Evolutionary conservation across 306 rosid species (phyloP).

Genomic region (Lotus japonicus): DNA sequence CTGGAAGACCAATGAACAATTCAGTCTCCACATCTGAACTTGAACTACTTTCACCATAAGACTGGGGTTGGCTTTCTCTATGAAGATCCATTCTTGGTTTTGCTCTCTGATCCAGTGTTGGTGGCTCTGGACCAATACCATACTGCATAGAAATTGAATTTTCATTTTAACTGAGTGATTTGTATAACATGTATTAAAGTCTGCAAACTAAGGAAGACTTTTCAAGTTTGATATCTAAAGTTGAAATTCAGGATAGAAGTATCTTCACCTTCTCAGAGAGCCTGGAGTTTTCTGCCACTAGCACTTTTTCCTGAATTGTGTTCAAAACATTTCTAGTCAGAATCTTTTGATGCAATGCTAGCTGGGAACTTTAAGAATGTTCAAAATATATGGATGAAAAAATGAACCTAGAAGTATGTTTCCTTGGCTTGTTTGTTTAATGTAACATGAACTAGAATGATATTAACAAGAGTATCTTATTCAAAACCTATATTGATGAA

Average conservation of each 20-base stretch:
- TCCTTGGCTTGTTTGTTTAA: no score
- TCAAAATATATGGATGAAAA: no score
- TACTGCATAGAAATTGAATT: slow-evolving; percentile 30
- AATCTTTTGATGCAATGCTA: no score
- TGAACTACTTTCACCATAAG: slow-evolving; percentile 34
- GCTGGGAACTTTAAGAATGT: no score
- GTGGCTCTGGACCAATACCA: slow-evolving; percentile 9
- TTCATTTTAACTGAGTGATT: background rate
- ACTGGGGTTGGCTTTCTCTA: slow-evolving; percentile 12
- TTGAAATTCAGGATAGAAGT: background rate
- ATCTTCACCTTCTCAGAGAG: slow-evolving; percentile 52
- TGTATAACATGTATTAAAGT: background rate
- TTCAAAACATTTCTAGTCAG: no score
- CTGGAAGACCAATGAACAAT: slow-evolving; percentile 71
- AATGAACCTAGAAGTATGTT: no score
- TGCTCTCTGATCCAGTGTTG: background rate
- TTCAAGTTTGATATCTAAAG: background rate
- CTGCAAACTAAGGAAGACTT: no score
- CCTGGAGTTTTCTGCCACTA: no score
- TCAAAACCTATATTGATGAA: no score
- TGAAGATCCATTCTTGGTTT: background rate
- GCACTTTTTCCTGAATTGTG: no score
- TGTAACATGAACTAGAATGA: no score
- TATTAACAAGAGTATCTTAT: no score
- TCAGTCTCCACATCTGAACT: slow-evolving; percentile 77